Conservation (phyloP, 495 filamentous ascomycete genomes). For the Parathielavia hyrcaniae region DNA sequence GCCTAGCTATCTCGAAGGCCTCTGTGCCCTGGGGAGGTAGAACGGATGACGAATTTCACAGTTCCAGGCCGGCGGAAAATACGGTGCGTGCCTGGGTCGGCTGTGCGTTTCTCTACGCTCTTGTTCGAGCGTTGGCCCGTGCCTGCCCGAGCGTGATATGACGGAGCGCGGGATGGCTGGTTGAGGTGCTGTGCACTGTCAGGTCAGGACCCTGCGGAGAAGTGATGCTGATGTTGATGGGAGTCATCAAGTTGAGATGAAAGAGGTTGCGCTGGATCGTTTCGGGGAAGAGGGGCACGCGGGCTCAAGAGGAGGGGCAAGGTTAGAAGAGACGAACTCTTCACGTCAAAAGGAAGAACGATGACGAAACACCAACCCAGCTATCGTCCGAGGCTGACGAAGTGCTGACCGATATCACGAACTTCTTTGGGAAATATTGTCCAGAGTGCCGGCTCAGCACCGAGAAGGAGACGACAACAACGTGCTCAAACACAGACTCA, state of each 20-base stretch:
- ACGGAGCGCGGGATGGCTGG: no score
- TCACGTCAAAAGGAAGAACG: neutral
- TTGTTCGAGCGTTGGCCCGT: no score
- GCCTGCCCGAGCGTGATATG: conserved; percentile 37
- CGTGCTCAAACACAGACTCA: neutral
- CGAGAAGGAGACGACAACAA: neutral
- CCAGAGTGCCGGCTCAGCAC: neutral
- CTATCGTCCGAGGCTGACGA: neutral
- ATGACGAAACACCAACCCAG: neutral
- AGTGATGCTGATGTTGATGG: no score
- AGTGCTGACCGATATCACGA: neutral
- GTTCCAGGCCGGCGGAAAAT: no score
- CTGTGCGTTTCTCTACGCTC: no score
- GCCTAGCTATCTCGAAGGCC: conserved; percentile 17
- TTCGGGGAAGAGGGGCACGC: no score
- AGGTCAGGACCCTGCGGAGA: no score
- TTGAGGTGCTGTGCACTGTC: no score
- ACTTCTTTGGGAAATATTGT: neutral
- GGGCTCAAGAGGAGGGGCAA: conserved; percentile 1
- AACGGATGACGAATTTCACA: no score
- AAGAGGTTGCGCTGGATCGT: no score
- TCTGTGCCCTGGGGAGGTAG: conserved; percentile 34
- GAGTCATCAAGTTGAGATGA: no score
- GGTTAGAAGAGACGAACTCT: neutral
- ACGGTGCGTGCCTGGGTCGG: no score